Evolutionary conservation across 768 basidiomycete species (phyloP), one percentile per base, ranked within the genome.

Genomic region (Leccinum subgranulosum): DNA sequence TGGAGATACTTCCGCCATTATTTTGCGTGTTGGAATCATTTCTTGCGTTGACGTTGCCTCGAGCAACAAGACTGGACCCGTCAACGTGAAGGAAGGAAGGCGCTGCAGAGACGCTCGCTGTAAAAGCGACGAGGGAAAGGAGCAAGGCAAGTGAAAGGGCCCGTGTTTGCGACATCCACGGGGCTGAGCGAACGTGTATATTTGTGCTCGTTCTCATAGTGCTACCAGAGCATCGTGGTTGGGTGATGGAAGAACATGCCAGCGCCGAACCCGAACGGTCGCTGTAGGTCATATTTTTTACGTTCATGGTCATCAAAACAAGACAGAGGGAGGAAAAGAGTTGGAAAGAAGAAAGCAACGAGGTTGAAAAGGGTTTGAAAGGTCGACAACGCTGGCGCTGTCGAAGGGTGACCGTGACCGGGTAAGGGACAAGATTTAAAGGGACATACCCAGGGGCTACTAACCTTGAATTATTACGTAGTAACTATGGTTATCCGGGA

Each of bases 191-290:
- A 39, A 41, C 41, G 48, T 47, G 41, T 2, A 28, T 33, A 48
- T 29, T 4, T 47, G 29, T 3, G 15, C 28, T 41, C 21, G 3
- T 15, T 31, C 23, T 51, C 10, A 29, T 51, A 12, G 23, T 64
- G 46, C 63, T 58, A 43, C 51, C 39, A 60, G 57, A 58, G 55
- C 60, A 17, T 15, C 6, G 46, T n/a, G 31, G 60, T 49, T 23
- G 46, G 17, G 29, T 36, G 17, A 50, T 28, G 33, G 19, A 39
- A 49, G 39, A 36, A 33, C 54, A 57, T 51, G 49, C 54, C 21
- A 53, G 54, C 43, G 34, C 17, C 4, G 31, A 47, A 51, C 34
- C 3, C 17, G 0, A 46, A 46, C n/a, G 23, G 45, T 15, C 23
- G 15, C 14, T 1, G 53, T 28, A 21, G 25, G 27, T 3, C 15